phyloP scores from a whole-genome alignment of 148 eudicot genomes.

The Fagopyrum homotropicum region DNA sequence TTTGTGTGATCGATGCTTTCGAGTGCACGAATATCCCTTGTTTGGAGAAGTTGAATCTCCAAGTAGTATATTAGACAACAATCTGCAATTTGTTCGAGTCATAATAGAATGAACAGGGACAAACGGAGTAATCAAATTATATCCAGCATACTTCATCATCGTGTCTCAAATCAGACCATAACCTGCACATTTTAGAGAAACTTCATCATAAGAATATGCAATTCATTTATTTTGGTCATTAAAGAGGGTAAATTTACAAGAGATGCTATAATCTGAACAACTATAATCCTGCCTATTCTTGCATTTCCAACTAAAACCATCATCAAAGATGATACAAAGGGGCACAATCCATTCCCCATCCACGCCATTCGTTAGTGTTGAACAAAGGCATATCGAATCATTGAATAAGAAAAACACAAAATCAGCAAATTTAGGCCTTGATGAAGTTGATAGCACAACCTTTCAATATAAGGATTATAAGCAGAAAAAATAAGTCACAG shows the following conservation, averaged over 20 bases:
- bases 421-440: background rate
- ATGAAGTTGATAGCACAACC: background rate
- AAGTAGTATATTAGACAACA: slow-evolving; percentile 18
- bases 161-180: slow-evolving; percentile 48
- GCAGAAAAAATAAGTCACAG: background rate
- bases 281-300: background rate
- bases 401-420: background rate
- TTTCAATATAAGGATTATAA: background rate
- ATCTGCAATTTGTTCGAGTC: slow-evolving; percentile 35
- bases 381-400: background rate
- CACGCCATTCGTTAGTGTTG: background rate
- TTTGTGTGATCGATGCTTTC: slow-evolving; percentile 21
- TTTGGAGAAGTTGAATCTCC: slow-evolving; percentile 26
- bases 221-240: background rate
- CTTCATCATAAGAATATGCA: slow-evolving; percentile 16
- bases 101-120: slow-evolving; percentile 44
- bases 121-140: slow-evolving; percentile 51
- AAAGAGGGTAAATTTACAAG: background rate
- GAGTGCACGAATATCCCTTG: slow-evolving; percentile 29
- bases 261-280: background rate
- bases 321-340: background rate
- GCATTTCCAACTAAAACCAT: background rate
- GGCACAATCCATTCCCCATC: background rate
- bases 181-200: slow-evolving; percentile 32
- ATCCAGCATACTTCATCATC: slow-evolving; percentile 77